Evolutionary conservation across 2,329 filamentous ascomycete species (phyloP), one percentile per base, ranked within the genome.

Genomic region (Penicillium sp.): DNA sequence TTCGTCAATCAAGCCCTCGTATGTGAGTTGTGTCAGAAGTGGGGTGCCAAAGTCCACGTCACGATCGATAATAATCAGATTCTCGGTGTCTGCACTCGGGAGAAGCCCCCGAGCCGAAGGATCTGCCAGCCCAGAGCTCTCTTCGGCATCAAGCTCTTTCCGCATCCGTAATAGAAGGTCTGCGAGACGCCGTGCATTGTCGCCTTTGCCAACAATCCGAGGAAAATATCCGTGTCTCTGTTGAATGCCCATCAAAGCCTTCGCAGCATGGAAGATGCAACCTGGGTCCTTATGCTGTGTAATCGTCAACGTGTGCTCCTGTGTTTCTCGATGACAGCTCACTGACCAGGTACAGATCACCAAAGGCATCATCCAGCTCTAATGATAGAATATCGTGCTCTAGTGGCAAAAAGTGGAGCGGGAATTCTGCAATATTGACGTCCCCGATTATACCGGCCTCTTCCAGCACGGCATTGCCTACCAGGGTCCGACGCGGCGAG

Each of bases 1-100:
- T 63, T 98, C 93, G 59, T 98, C 94, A 38, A 98, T 84, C 17
- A 98, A 74, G 3, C 93, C 93, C 68, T 98, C 91, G 58, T 98
- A 98, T 1, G 93, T 98, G 47, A 98, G 73, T 63, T 98, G 93
- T 0, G 91, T 97, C 38, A 98, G 81, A 11, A 98, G 76, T 0
- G 86, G 84, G 1, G 93, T 96, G 11, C 91, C 87, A 57, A 93
- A 89, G 64, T 98, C 93, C 39, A 95, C 85, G 62, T 96, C 90
- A 34, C 93, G 86, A 65, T 98, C 93, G 39, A 98, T 89, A 45
- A 98, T 86, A 56, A 98, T 90, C 44, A 96, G 74, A 59, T 85
- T 94, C 64, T 98, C 93, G 33, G 89, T 86, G 5, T 83, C 83
- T 8, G 85, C 85, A 64, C 93, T 97, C 9, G 93, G 91, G 8